Conservation (phyloP, 1,284 basidiomycete genomes). For the Somion occarium region DNA sequence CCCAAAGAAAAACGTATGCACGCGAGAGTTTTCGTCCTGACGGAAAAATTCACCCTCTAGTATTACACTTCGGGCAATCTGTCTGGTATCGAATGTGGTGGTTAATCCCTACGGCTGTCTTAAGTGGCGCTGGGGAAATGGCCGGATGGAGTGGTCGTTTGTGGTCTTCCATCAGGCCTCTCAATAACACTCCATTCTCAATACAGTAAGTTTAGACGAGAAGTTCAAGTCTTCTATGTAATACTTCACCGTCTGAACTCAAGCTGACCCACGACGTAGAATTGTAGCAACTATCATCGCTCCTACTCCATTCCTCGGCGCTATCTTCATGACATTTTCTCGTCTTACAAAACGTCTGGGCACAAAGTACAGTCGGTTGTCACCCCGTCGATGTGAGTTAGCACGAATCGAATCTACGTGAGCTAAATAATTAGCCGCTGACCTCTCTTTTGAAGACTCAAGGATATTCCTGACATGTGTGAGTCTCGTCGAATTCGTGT, state of each 20-base stretch:
- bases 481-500: not conserved
- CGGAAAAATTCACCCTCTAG: too few species aligned
- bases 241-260: not conserved
- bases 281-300: constrained; percentile 39
- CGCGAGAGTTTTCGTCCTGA: too few species aligned
- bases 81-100: constrained; percentile 33
- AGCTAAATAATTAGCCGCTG: too few species aligned
- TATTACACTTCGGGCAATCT: constrained; percentile 29
- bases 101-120: constrained; percentile 31
- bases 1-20: too few species aligned
- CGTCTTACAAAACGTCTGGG: constrained; percentile 39
- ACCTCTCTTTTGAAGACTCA: constrained; percentile 8
- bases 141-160: constrained; percentile 36
- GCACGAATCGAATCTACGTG: too few species aligned
- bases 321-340: constrained; percentile 46
- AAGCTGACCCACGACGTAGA: constrained; percentile 20
- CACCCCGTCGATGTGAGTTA: constrained; percentile 25
- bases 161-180: constrained; percentile 29
- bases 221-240: too few species aligned
- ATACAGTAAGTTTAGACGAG: constrained; percentile 47
- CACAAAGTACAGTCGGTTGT: constrained; percentile 39
- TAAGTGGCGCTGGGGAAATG: constrained; percentile 34
- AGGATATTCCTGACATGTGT: constrained; percentile 15
- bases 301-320: constrained; percentile 47
- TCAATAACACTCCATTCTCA: constrained; percentile 29